Evolutionary conservation across 2,329 filamentous ascomycete genomes (phyloP), one percentile per base, ranked within the genome.

Genomic region (Pyricularia sp.): DNA sequence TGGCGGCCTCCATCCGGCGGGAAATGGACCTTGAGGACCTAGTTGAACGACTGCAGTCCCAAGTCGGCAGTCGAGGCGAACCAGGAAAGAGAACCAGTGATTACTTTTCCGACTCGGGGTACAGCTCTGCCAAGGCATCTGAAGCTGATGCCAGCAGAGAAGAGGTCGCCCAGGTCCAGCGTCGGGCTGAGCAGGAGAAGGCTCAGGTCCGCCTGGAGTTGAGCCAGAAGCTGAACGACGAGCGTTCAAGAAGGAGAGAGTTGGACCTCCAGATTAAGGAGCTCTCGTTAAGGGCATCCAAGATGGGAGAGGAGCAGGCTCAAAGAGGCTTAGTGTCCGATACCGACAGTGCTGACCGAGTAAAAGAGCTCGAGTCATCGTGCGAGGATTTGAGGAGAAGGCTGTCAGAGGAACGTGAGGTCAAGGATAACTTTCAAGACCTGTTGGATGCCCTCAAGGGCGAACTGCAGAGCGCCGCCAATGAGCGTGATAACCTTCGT

Each of bases 1-100:
- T 99, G 74, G 94, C 94, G 40, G 84, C 87, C 69, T 97, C 94
- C 31, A 97, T 99, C 72, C 87, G 90, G 71, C 86, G 94, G 67
- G 94, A 99, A 78, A 93, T 99, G 84, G 94, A 99, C 70, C 78
- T 99, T 35, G 94, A 99, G 75, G 94, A 99, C 75, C 82, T 97
- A 61, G 88, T 97, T 0, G 94, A 99, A 69, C 83, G 89, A 66
- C 78, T 96, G 70, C 93, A 97, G 74, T 79, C 86, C n/a, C 92
- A 97, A 72, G 81, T 82, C 68, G 82, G 81, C 75, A 82, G 86
- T 75, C 72, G 81, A 71, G 35, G 35, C 40, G 77, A 81, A 75
- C 71, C 82, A 31, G 87, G 84, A 68, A 88, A 89, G 73, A 85
- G 93, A 67, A 96, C 91, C 10, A 97, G 94, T 77, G 94, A 99